Conservation (phyloP, 331 rosid genomes). For the Phaseolus coccineus region DNA sequence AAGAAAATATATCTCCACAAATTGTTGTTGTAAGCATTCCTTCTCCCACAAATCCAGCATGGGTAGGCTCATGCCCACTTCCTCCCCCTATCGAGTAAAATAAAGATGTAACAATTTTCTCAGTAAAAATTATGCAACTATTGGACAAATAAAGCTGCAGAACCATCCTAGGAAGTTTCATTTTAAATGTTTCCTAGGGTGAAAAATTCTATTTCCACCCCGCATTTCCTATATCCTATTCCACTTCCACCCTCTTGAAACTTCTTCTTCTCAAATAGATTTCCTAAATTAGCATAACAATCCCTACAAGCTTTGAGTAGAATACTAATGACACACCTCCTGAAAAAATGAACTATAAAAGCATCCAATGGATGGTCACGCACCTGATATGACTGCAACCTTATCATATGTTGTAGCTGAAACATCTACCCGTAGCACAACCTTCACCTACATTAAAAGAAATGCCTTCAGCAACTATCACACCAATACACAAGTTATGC, state of each 20-base stretch:
- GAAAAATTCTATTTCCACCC: not conserved
- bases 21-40: slow-evolving; percentile 98
- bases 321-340: slow-evolving; percentile 1
- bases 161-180: too few relatives aligned
- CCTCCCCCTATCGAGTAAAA: slow-evolving; percentile 80
- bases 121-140: too few relatives aligned
- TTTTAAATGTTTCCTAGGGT: too few relatives aligned
- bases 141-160: too few relatives aligned
- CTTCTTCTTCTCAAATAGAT: not conserved
- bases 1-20: slow-evolving; percentile 88
- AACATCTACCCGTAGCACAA: slow-evolving; percentile 90
- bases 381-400: slow-evolving; percentile 96
- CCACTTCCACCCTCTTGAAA: not conserved
- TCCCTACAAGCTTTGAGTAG: not conserved
- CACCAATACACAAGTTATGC: not conserved
- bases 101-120: not conserved
- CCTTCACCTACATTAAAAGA: slow-evolving; percentile 73
- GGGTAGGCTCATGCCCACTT: slow-evolving; percentile 98
- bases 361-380: not conserved
- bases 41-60: slow-evolving; percentile 96
- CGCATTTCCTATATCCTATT: not conserved
- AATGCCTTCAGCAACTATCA: slow-evolving; percentile 19
- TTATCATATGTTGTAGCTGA: slow-evolving; percentile 71
- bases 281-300: not conserved
- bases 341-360: not conserved